Percentiles rank a stretch among this genome's conserved stretches.
Evolutionary conservation across 2,329 filamentous ascomycete species (phyloP).

Genomic region (Colletotrichum chrysophilum): DNA sequence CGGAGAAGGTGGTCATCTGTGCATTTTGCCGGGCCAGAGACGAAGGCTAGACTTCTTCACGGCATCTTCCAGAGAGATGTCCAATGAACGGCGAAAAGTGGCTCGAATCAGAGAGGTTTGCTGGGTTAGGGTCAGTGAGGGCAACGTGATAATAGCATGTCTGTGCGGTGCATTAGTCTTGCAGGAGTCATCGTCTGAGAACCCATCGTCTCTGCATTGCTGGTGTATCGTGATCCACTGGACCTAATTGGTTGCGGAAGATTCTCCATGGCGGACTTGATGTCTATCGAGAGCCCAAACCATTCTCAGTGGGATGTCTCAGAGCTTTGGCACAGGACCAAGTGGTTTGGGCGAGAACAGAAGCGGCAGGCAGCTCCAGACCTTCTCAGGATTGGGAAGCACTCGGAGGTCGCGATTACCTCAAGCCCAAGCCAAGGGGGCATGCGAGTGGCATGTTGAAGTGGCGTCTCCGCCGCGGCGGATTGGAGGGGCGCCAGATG

Average conservation of each 20-base stretch:
- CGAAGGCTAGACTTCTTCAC: background rate
- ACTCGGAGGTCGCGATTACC: background rate
- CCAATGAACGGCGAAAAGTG: background rate
- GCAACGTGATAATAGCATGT: background rate
- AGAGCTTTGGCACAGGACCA: background rate
- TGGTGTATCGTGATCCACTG: background rate
- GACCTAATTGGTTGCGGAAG: background rate
- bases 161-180: background rate
- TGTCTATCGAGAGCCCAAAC: background rate
- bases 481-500: background rate
- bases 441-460: background rate
- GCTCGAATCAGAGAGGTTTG: background rate
- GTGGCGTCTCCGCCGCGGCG: background rate
- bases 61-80: background rate
- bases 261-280: background rate
- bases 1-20: background rate
- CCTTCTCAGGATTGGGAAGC: background rate
- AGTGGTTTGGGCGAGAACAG: background rate
- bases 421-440: background rate
- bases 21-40: background rate
- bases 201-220: background rate
- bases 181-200: background rate
- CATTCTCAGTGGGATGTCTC: background rate
- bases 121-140: background rate
- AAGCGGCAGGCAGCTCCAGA: background rate